These are phyloP conservation scores for Alternaria ventricosa DNA, from an alignment of 2,329 filamentous ascomycete species.

Conservation along the genomic window DNA sequence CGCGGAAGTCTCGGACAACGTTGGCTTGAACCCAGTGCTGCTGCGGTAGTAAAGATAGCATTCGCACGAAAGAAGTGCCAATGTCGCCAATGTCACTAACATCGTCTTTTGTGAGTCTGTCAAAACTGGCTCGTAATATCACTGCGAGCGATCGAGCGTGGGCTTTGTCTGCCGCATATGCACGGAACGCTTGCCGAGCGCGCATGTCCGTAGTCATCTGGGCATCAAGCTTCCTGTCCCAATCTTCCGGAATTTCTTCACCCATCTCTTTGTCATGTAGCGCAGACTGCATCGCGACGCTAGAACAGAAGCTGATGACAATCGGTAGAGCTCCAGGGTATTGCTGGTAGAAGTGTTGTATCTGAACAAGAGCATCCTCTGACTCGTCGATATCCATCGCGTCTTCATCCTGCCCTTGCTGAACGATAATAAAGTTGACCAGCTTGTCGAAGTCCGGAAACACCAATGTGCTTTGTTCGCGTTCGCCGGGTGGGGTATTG, in stretches of 20 bases:
- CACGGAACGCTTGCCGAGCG: slow-evolving; percentile 65
- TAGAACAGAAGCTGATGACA: slow-evolving; percentile 73
- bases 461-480: slow-evolving; percentile 24
- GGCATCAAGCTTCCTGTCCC: slow-evolving; percentile 80
- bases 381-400: slow-evolving; percentile 42
- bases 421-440: slow-evolving; percentile 54
- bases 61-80: slow-evolving; percentile 59
- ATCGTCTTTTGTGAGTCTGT: slow-evolving; percentile 51
- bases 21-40: slow-evolving; percentile 42
- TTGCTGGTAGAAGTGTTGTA: slow-evolving; percentile 42
- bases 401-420: slow-evolving; percentile 43
- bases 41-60: slow-evolving; percentile 63
- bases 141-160: slow-evolving; percentile 48
- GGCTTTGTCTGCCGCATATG: slow-evolving; percentile 51
- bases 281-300: slow-evolving; percentile 66
- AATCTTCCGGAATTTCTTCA: slow-evolving; percentile 74
- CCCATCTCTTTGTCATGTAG: slow-evolving; percentile 53
- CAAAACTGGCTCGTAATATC: slow-evolving; percentile 55
- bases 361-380: slow-evolving; percentile 31
- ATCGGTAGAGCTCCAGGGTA: slow-evolving; percentile 65
- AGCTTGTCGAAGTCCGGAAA: slow-evolving; percentile 55
- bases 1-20: slow-evolving; percentile 47
- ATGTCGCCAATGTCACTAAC: slow-evolving; percentile 53
- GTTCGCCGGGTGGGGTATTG: slow-evolving; percentile 51
- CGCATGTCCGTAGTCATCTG: slow-evolving; percentile 73